Conservation (phyloP, 2,329 filamentous ascomycete genomes). For the Monosporascus sp. region DNA sequence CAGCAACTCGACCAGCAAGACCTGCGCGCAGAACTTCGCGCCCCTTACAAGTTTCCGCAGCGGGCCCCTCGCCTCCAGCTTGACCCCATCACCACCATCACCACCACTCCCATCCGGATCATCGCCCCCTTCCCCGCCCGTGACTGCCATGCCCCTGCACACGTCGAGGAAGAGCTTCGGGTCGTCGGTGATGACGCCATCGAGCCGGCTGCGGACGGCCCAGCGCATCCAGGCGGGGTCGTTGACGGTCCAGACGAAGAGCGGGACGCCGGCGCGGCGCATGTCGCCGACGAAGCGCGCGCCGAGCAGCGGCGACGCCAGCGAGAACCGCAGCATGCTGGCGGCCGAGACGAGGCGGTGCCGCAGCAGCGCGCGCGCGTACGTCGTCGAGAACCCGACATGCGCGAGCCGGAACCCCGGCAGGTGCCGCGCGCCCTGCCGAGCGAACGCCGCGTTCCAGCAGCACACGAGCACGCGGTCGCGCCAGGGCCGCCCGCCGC, state of each 20-base stretch:
- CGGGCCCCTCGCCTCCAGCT: not conserved
- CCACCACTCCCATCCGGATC: not conserved
- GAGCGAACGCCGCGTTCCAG: conserved; percentile 73
- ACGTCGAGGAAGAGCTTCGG: conserved; percentile 63
- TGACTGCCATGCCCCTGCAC: conserved; percentile 31
- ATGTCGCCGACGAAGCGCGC: conserved; percentile 59
- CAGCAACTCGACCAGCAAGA: conserved; percentile 10
- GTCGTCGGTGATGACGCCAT: conserved; percentile 85
- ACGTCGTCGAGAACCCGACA: conserved; percentile 61
- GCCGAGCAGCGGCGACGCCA: conserved; percentile 65
- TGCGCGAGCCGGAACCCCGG: conserved; percentile 60
- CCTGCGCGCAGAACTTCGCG: not conserved
- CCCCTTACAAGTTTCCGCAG: not conserved
- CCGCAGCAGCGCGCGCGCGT: conserved; percentile 65
- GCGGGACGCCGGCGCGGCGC: conserved; percentile 46
- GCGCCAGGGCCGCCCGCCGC: conserved; percentile 60
- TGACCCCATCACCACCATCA: not conserved
- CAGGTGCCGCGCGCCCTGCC: conserved; percentile 55
- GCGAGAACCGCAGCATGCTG: conserved; percentile 66
- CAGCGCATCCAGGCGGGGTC: conserved; percentile 74
- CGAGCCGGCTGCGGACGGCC: conserved; percentile 61
- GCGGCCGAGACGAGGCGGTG: conserved; percentile 64
- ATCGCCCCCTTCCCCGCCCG: not conserved
- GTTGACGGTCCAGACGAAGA: conserved; percentile 88
- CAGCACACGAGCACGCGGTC: conserved; percentile 72